Percentiles rank a stretch among this genome's conserved stretches.
Evolutionary conservation across 2,329 filamentous ascomycete genomes (phyloP).

Genomic region (Dichotomopilus funicola): DNA sequence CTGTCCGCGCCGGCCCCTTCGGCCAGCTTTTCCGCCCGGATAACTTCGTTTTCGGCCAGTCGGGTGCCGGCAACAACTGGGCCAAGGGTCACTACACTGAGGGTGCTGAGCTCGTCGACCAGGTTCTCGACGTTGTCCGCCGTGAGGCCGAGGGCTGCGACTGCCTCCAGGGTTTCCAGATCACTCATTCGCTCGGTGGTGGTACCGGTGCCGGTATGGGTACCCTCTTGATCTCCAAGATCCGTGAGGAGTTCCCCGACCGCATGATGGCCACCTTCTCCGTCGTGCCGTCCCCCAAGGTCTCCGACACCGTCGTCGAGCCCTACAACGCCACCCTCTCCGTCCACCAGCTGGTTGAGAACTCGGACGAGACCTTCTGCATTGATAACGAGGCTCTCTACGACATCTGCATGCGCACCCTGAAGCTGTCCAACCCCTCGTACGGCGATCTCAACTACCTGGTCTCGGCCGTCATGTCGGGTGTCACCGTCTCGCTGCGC

Average conservation of each 20-base stretch:
- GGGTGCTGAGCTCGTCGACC: conserved; percentile 97
- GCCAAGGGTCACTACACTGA: conserved; percentile 99
- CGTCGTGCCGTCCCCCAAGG: conserved; percentile 97
- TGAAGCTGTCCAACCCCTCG: conserved; percentile 97
- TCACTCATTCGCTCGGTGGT: conserved; percentile 99
- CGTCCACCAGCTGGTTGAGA: conserved; percentile 98
- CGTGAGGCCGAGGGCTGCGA: conserved; percentile 98
- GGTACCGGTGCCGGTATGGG: conserved; percentile 99
- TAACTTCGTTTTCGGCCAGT: conserved; percentile 99
- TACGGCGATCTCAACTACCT: conserved; percentile 99
- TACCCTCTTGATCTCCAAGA: conserved; percentile 99
- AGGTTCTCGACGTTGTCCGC: conserved; percentile 96
- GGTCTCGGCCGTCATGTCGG: conserved; percentile 98
- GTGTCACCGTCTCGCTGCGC: conserved; percentile 95
- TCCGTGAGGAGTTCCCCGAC: conserved; percentile 99
- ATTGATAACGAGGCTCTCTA: conserved; percentile 99
- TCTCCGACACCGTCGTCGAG: conserved; percentile 98
- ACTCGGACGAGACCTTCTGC: conserved; percentile 99
- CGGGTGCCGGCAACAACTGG: conserved; percentile 99
- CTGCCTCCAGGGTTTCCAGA: conserved; percentile 99
- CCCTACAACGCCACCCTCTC: conserved; percentile 99
- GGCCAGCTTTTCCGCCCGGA: conserved; percentile 99
- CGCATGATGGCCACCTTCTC: conserved; percentile 99
- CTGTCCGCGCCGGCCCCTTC: conserved; percentile 95
- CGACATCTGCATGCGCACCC: conserved; percentile 99